Evolutionary conservation across 768 basidiomycete species (phyloP), one percentile per base, ranked within the genome.

Genomic region (Podaxis rugospora): DNA sequence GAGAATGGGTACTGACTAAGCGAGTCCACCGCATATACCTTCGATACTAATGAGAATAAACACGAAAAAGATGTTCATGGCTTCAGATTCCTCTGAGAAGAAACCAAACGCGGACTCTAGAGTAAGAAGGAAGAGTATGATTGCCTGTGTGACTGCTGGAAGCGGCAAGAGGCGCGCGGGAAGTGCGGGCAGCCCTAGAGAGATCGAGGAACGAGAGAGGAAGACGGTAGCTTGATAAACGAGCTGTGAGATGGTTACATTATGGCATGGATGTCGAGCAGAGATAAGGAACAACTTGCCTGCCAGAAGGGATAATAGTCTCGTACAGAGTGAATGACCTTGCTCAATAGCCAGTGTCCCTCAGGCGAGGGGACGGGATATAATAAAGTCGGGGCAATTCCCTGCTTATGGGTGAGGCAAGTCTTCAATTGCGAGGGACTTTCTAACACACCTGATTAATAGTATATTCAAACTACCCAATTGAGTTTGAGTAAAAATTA

Each of bases 261-360:
- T 23, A 23, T 49, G 25, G 21, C 7, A 35, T 37, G 32, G 32
- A 32, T 27, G 42, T 58, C 27, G 52, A 40, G 21, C 36, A 13
- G 56, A 57, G 57, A 51, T 49, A n/a, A 59, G 27, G 27, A 36
- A 40, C 36, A 46, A 59, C 65, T 28, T 63, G 89, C 91, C 87
- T 93, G 92, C 92, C 94, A 97, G 42, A 96, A 82, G 1, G 95
- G 95, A 74, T 98, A 98, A 70, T 95, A 98, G 69, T 98, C 96
- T 39, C 93, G 82, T 18, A 94, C 80, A 1, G 85, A 87, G 67
- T 91, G 86, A 59, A 98, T 92, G 62, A 98, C 81, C 68, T 81
- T 84, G 68, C 87, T 84, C 53, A 96, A 78, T 11, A 93, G 53
- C 57, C 84, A 81, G 62, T 88, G 78, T 4, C 76, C 74, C 5